Percentiles rank a stretch among this genome's conserved stretches.
phyloP scores from a whole-genome alignment of 352 stramenopile genomes.

The Globisporangium barbulae region DNA sequence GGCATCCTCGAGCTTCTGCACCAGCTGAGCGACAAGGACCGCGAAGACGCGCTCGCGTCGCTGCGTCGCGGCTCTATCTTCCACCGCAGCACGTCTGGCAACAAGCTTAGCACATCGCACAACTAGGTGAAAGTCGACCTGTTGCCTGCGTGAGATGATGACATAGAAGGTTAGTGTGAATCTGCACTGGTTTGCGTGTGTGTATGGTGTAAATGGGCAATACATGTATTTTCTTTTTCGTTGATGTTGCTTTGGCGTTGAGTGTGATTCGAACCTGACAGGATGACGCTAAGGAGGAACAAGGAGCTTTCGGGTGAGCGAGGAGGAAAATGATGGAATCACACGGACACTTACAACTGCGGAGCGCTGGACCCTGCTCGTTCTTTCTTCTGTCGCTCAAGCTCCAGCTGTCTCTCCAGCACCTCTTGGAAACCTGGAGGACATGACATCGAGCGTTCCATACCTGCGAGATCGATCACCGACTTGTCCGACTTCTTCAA shows the following conservation, averaged over 20 bases:
- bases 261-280: conserved; percentile 6
- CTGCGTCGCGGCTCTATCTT: conserved; percentile 87
- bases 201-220: conserved; percentile 10
- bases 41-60: conserved; percentile 73
- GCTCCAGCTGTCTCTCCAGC: conserved; percentile 24
- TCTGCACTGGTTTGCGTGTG: neutral
- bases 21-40: conserved; percentile 81
- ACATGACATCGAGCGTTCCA: conserved; percentile 78
- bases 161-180: conserved; percentile 9
- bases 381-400: conserved; percentile 13
- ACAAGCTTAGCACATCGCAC: conserved; percentile 32
- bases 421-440: conserved; percentile 68
- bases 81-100: conserved; percentile 58
- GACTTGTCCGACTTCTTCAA: conserved; percentile 73
- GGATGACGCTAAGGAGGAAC: conserved; percentile 6
- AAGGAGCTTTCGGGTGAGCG: neutral
- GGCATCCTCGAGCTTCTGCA: conserved; percentile 83
- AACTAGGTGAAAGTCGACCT: conserved; percentile 8
- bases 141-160: neutral
- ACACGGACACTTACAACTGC: neutral
- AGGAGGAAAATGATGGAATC: neutral
- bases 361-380: conserved; percentile 4
- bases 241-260: neutral
- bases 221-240: conserved; percentile 11
- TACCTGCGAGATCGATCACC: conserved; percentile 51